These are phyloP conservation scores for Phaeophleospora eucalypticola DNA, from an alignment of 2,329 filamentous ascomycete species.

Conservation along the genomic window DNA sequence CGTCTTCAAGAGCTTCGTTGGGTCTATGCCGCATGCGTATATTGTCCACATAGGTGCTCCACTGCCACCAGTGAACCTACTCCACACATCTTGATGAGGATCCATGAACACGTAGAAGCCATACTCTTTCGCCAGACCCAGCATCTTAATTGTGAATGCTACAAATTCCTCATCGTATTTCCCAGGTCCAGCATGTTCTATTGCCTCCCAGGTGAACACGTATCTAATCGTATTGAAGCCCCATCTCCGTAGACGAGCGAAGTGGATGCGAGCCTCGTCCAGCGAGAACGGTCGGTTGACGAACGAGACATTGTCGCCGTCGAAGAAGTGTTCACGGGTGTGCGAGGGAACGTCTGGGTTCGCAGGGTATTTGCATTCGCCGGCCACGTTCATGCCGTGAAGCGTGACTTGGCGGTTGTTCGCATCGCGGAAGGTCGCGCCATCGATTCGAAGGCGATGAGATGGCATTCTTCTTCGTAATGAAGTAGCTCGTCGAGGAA, in stretches of 20 bases:
- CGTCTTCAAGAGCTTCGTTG: conserved; percentile 75
- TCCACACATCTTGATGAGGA: conserved; percentile 98
- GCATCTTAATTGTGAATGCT: conserved; percentile 77
- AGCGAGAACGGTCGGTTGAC: conserved; percentile 78
- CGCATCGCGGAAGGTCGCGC: conserved; percentile 75
- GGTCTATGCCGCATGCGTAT: conserved; percentile 89
- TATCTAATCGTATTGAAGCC: conserved; percentile 97
- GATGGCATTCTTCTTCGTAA: conserved; percentile 12
- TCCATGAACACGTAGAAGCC: conserved; percentile 98
- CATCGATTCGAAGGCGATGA: conserved; percentile 71
- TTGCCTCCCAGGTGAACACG: conserved; percentile 98
- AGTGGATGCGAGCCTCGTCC: conserved; percentile 79
- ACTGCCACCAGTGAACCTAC: conserved; percentile 86
- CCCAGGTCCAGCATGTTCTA: conserved; percentile 86
- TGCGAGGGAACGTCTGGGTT: conserved; percentile 79
- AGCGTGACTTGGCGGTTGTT: conserved; percentile 81
- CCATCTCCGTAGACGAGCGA: conserved; percentile 77
- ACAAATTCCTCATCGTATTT: conserved; percentile 94
- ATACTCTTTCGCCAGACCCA: conserved; percentile 81
- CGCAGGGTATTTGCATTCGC: conserved; percentile 84
- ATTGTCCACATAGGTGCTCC: conserved; percentile 97
- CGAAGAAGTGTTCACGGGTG: conserved; percentile 73
- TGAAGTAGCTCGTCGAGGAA: too few relatives aligned
- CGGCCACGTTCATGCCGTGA: conserved; percentile 89
- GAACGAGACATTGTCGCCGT: conserved; percentile 88